Percentiles rank a stretch among this genome's conserved stretches.
Evolutionary conservation across 768 basidiomycete genomes (phyloP).

Genomic region (Russula compacta): DNA sequence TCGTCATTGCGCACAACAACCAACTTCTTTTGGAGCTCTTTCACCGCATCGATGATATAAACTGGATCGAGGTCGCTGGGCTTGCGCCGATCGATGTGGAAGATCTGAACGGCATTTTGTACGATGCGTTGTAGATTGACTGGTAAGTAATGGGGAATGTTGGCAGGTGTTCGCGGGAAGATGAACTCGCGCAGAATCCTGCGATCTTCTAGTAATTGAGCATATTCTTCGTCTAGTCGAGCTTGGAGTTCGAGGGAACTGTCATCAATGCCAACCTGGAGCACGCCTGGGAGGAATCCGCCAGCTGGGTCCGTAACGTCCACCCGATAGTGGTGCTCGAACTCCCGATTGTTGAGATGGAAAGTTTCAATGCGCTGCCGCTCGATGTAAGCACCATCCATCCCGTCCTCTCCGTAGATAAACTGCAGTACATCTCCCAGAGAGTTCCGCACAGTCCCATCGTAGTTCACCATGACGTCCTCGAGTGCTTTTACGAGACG

Average conservation of each 20-base stretch:
- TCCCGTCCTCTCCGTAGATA: conserved; percentile 96
- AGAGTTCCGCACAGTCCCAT: conserved; percentile 96
- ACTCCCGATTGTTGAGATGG: conserved; percentile 68
- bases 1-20: conserved; percentile 86
- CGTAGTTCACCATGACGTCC: conserved; percentile 95
- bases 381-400: conserved; percentile 98
- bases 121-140: conserved; percentile 94
- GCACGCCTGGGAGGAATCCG: conserved; percentile 68
- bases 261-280: conserved; percentile 85
- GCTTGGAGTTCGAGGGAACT: conserved; percentile 74
- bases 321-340: conserved; percentile 90
- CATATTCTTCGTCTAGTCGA: conserved; percentile 73
- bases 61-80: conserved; percentile 86
- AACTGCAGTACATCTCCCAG: conserved; percentile 95
- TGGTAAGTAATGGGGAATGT: conserved; percentile 75
- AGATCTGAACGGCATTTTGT: conserved; percentile 92
- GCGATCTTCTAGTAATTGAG: conserved; percentile 64
- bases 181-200: conserved; percentile 68
- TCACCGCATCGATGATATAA: conserved; percentile 75
- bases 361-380: conserved; percentile 90
- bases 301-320: conserved; percentile 80
- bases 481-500: conserved; percentile 96
- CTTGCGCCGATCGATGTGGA: conserved; percentile 92
- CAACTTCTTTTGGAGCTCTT: conserved; percentile 65
- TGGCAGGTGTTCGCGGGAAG: conserved; percentile 68